Evolutionary conservation across 2,329 filamentous ascomycete species (phyloP), one percentile per base, ranked within the genome.

Genomic region (Aspergillus ustus): DNA sequence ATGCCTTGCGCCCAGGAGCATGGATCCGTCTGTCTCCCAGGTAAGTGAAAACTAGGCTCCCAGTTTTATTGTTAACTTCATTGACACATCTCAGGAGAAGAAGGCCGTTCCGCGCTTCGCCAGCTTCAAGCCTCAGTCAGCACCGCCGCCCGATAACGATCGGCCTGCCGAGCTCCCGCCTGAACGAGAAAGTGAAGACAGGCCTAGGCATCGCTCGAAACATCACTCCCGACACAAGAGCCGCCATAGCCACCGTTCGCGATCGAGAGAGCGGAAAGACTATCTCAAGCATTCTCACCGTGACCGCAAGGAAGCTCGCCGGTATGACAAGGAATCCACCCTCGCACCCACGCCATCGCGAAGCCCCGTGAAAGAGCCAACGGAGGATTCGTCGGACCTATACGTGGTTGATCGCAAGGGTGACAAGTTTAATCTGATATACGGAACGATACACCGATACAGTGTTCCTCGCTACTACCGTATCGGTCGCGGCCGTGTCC

Each of bases 371-470:
- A 72, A 63, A 25, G 46, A 63, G 8, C 28, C 52, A n/a, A 48
- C 51, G 37, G 65, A 64, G 5, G 69, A 70, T 22, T 61, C 46
- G 7, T 58, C 66, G 4, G 70, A 72, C 29, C 72, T 83, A 3
- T 93, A 86, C 73, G 69, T 86, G 49, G 70, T 91, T 55, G 94
- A 98, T 75, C 86, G 81, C 46, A 88, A 87, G 70, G 93, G 94
- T 0, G 94, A 98, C 70, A 80, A 84, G 4, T 84, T 92, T 52
- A 92, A 95, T 66, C 75, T 90, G 49, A 84, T 84, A 28, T 97
- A 93, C 73, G 91, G 91, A 2, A 84, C 86, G 29, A 83, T 91
- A 44, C 88, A 97, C 72, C 86, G 86, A 40, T 91, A 90, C 66
- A 85, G 84, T 57, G 78, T 96, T 11, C 92, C 93, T 0, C 70